Evolutionary conservation across 805 yeast genomes (phyloP).

Genomic region (Suhomyces vadensis): DNA sequence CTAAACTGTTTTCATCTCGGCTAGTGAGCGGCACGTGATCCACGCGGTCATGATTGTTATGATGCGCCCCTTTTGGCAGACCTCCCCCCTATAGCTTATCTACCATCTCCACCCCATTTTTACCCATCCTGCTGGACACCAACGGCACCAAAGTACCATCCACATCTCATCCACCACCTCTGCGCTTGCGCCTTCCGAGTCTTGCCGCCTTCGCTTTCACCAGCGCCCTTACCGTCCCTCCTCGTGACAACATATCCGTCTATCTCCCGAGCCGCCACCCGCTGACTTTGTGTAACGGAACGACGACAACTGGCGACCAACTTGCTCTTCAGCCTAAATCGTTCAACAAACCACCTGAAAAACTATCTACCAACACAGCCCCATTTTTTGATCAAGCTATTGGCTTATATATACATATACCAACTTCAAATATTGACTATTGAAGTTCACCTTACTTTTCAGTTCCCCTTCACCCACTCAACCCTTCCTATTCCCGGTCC

Average conservation of each 20-base stretch:
- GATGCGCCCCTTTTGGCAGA: conserved; percentile 5
- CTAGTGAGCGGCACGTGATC: not conserved
- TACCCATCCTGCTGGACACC: no score
- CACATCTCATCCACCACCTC: not conserved
- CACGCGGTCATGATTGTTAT: conserved; percentile 1
- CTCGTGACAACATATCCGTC: not conserved
- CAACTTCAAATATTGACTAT: no score
- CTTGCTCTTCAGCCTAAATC: conserved; percentile 4
- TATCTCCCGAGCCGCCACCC: conserved; percentile 1
- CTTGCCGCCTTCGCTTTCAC: not conserved
- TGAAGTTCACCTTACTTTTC: not conserved
- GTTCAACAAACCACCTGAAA: not conserved
- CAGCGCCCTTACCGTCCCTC: not conserved
- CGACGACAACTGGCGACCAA: conserved; percentile 3
- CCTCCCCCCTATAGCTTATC: conserved; percentile 5
- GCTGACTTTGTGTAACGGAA: conserved; percentile 2
- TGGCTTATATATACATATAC: not conserved
- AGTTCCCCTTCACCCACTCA: not conserved
- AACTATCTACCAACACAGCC: not conserved
- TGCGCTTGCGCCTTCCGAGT: not conserved
- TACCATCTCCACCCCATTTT: not conserved
- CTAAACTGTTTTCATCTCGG: not conserved
- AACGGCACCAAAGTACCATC: not conserved
- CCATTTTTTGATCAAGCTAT: not conserved
- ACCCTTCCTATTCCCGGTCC: not conserved